Evolutionary conservation across 345 rosid genomes (phyloP).

Genomic region (Eucalyptus fibrosa): DNA sequence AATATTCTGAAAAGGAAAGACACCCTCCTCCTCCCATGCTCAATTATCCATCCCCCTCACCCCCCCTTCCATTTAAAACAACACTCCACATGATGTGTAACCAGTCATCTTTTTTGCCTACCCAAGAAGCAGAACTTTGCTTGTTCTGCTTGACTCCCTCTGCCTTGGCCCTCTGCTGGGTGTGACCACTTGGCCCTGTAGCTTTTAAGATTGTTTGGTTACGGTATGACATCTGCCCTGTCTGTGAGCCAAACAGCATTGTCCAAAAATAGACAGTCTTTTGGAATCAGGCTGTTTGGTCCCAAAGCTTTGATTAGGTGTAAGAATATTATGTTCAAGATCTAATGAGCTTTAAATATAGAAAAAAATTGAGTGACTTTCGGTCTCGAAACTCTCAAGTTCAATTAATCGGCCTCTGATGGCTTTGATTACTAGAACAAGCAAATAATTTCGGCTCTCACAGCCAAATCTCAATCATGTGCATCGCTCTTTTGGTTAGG

Average conservation of each 20-base stretch:
- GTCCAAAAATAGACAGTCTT: neutral
- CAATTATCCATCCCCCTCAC: neutral
- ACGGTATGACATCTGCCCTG: neutral
- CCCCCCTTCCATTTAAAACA: neutral
- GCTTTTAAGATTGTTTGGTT: neutral
- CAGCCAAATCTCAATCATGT: neutral
- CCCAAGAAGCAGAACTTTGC: neutral
- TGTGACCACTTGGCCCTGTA: neutral
- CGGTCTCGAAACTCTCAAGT: neutral
- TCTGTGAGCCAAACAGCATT: neutral
- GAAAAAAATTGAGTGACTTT: neutral
- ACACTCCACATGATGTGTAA: neutral
- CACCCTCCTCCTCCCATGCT: neutral
- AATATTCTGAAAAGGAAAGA: slow-evolving; percentile 3
- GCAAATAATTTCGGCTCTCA: neutral
- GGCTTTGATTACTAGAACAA: neutral
- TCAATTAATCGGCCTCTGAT: neutral
- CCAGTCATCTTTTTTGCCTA: neutral
- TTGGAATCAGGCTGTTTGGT: neutral
- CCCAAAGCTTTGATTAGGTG: neutral
- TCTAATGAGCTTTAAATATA: neutral
- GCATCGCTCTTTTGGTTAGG: neutral
- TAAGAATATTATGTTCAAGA: neutral
- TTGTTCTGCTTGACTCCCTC: neutral
- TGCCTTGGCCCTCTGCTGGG: neutral